Evolutionary conservation across 768 basidiomycete genomes (phyloP), one percentile per base, ranked within the genome.

Genomic region (Leccinum boreale): DNA sequence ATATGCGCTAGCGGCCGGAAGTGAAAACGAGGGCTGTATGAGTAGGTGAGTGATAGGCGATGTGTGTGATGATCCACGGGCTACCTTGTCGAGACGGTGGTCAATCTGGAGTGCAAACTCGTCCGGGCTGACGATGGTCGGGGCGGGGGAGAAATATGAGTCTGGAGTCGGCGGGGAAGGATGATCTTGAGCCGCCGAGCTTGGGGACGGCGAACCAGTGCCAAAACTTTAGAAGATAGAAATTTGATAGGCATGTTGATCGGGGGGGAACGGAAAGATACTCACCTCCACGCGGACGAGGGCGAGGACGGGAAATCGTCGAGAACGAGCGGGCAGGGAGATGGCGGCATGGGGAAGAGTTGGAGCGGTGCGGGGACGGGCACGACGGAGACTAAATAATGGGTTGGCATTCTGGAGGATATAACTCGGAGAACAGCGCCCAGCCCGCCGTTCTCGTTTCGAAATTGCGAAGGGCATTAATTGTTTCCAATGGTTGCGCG

Each of bases 221-320:
- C 45, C 42, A 21, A 44, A 49, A 52, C 65, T 59, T 14, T 15
- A 52, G n/a, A 26, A 5, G 31, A 44, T 12, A 24, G 2, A 14
- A 14, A n/a, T 31, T 21, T 28, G 17, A 29, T 35, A 1, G 21
- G 11, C 5, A 52, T 17, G 29, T 0, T 14, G 4, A 56, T 31
- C 17, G 6, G 28, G 28, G 50, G 8, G 44, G 23, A 15, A 29
- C 11, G 23, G 48, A n/a, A 21, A n/a, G 12, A 45, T 23, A 55
- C 70, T 9, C 35, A 72, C 70, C 70, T 72, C 58, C 57, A 62
- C 15, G 55, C 39, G 28, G 68, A 71, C 48, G 58, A 57, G n/a
- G 70, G 68, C 2, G 71, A 61, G 6, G 61, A 50, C 33, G 63
- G 52, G 17, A 61, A 36, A 24, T 51, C 55, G n/a, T 53, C 50